Conservation (phyloP, 192 early-diverging fungal species). For the Rhizophagus sp. region DNA sequence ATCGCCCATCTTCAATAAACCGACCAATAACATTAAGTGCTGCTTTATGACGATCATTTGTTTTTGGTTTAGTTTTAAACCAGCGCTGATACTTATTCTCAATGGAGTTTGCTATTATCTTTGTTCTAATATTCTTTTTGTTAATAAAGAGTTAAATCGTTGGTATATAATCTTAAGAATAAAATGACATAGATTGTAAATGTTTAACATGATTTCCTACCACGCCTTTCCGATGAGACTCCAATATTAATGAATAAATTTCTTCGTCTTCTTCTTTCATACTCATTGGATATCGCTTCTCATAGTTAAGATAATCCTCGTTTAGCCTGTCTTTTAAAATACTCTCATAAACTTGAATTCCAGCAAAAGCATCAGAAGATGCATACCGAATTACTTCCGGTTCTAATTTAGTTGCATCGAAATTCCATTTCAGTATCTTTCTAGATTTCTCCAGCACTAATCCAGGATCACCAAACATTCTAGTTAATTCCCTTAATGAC, state of each 20-base stretch:
- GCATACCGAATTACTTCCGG: constrained; percentile 38
- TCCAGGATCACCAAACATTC: constrained; percentile 38
- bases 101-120: neutral
- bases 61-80: constrained; percentile 21
- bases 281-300: constrained; percentile 29
- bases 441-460: constrained; percentile 42
- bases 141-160: neutral
- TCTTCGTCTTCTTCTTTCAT: constrained; percentile 31
- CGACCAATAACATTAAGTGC: neutral
- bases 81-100: constrained; percentile 17
- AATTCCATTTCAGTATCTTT: constrained; percentile 41
- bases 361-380: constrained; percentile 45
- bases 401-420: constrained; percentile 30
- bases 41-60: neutral
- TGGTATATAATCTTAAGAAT: neutral
- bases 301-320: constrained; percentile 23
- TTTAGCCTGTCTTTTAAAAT: constrained; percentile 29
- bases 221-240: neutral
- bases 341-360: constrained; percentile 38
- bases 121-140: neutral
- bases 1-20: neutral
- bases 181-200: neutral
- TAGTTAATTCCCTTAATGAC: constrained; percentile 38
- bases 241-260: neutral
- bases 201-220: neutral